A percentile compares a stretch with the other conserved stretches of the same genome.
Evolutionary conservation across 495 filamentous ascomycete species (phyloP).

Genomic region (Cercophora sp.): DNA sequence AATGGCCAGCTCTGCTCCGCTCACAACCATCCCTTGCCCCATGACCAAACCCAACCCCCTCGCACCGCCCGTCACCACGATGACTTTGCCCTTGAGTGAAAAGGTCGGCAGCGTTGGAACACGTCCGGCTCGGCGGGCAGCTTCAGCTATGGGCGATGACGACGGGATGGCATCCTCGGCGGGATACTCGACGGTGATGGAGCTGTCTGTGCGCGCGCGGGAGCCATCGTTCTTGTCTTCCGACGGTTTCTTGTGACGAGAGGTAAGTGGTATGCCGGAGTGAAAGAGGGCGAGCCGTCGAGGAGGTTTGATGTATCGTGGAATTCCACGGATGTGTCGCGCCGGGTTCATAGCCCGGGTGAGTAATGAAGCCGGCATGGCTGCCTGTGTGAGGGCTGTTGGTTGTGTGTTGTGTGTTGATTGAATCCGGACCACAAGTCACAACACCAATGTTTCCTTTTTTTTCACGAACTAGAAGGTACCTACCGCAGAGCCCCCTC

Average conservation of each 20-base stretch:
- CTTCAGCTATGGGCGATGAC: constrained; percentile 62
- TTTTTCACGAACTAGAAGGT: no score
- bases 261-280: no score
- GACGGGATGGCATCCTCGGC: constrained; percentile 63
- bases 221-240: constrained; percentile 26
- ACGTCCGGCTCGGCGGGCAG: constrained; percentile 61
- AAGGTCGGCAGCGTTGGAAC: constrained; percentile 54
- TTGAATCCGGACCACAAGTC: no score
- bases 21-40: constrained; percentile 81
- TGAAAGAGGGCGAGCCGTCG: no score
- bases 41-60: constrained; percentile 85
- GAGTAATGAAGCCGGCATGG: no score
- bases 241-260: constrained; percentile 7
- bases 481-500: no score
- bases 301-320: no score
- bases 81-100: constrained; percentile 73
- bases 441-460: no score
- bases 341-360: no score
- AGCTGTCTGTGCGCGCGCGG: constrained; percentile 75
- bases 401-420: no score
- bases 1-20: constrained; percentile 84
- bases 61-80: constrained; percentile 80
- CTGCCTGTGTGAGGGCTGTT: no score
- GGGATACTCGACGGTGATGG: constrained; percentile 72
- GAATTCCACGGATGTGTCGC: no score